Conservation (phyloP, 1,284 basidiomycete species). For the Pseudozyma thailandica region DNA sequence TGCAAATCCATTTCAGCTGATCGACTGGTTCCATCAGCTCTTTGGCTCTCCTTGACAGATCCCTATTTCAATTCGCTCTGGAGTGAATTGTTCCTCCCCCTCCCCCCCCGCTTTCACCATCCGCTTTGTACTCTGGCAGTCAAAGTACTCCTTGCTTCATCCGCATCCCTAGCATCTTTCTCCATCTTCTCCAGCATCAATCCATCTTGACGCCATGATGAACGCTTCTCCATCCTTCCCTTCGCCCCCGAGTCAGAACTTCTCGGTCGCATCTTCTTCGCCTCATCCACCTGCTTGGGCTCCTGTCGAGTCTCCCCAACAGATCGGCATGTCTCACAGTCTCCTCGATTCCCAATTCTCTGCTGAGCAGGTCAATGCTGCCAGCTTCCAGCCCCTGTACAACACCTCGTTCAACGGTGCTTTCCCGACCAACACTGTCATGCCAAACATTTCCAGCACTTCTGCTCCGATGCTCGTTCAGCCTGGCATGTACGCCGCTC, state of each 20-base stretch:
- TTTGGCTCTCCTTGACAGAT: not conserved
- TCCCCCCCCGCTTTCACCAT: not conserved
- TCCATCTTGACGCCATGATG: slow-evolving; percentile 20
- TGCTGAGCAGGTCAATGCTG: slow-evolving; percentile 13
- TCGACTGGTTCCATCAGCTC: slow-evolving; percentile 35
- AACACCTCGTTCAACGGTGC: slow-evolving; percentile 6
- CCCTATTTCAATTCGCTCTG: slow-evolving; percentile 19
- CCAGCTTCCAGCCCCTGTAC: slow-evolving; percentile 26
- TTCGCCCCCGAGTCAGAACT: slow-evolving; percentile 11
- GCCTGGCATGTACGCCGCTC: slow-evolving; percentile 27
- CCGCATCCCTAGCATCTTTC: not conserved
- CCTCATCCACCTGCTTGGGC: slow-evolving; percentile 21
- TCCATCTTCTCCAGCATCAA: not conserved
- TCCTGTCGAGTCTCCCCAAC: slow-evolving; percentile 13
- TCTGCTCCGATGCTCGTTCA: slow-evolving; percentile 16
- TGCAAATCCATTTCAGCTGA: slow-evolving; percentile 12
- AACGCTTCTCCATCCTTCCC: slow-evolving; percentile 30
- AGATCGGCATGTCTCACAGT: slow-evolving; percentile 11
- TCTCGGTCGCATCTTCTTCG: slow-evolving; percentile 30
- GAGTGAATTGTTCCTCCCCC: slow-evolving; percentile 4
- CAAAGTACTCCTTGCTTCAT: slow-evolving; percentile 4
- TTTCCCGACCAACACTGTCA: slow-evolving; percentile 13
- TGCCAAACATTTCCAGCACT: not conserved
- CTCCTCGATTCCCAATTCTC: slow-evolving; percentile 19
- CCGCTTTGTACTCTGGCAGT: slow-evolving; percentile 39